A percentile compares a stretch with the other conserved stretches of the same genome.
These are phyloP conservation scores for Tetrapyrgos nigripes DNA, from an alignment of 1,284 basidiomycete genomes.

Conservation along the genomic window DNA sequence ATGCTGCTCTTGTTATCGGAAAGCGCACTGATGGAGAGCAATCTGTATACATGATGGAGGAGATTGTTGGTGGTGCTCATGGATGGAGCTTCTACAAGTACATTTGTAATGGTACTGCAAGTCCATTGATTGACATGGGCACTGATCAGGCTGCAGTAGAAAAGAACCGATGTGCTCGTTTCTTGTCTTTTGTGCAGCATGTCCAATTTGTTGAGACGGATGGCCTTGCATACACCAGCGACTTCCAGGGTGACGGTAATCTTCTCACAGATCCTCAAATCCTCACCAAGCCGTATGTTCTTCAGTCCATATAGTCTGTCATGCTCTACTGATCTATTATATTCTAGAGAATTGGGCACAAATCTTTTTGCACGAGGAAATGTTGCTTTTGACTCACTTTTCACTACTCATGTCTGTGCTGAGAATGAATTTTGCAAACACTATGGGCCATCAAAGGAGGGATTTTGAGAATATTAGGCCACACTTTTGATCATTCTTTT, in stretches of 20 bases:
- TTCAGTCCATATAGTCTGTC: background rate
- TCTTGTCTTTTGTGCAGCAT: conserved; percentile 24
- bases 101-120: background rate
- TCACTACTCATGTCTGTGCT: background rate
- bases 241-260: conserved; percentile 21
- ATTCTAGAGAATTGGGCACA: background rate
- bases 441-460: background rate
- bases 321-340: too few relatives aligned
- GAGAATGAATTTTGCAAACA: conserved; percentile 1
- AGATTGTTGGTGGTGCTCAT: background rate
- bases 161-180: background rate
- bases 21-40: background rate
- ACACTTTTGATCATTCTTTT: too few relatives aligned
- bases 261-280: conserved; percentile 19
- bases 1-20: background rate
- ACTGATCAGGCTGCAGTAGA: background rate
- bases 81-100: background rate
- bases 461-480: background rate
- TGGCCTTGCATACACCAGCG: conserved; percentile 19
- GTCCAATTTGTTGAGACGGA: conserved; percentile 21
- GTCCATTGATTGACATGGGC: background rate
- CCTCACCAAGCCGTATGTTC: conserved; percentile 5
- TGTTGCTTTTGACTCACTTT: background rate
- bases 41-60: background rate
- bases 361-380: conserved; percentile 6